Evolutionary conservation across 2,329 filamentous ascomycete species (phyloP).

Genomic region (Chaetothyriales sp.): DNA sequence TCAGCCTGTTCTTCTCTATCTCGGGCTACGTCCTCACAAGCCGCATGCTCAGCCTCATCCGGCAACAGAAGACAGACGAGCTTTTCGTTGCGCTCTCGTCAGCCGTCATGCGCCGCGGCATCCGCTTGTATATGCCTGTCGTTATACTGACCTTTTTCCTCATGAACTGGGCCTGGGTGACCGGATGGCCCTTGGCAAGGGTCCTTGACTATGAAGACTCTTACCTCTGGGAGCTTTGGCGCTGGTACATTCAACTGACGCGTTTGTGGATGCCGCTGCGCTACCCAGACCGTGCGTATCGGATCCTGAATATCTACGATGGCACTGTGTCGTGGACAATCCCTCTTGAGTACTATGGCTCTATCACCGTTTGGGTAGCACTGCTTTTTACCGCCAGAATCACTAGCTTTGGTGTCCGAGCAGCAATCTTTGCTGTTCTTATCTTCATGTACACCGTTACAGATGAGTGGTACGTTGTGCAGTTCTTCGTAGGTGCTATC

Average conservation of each 20-base stretch:
- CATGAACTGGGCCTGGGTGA: neutral
- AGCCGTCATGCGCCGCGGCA: conserved; percentile 4
- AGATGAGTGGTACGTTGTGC: neutral
- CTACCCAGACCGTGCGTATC: conserved; percentile 19
- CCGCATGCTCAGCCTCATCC: neutral
- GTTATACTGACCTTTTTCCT: conserved; percentile 1
- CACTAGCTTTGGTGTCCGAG: neutral
- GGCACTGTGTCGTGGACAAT: conserved; percentile 32
- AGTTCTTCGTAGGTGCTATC: neutral
- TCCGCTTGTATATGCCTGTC: conserved; percentile 3
- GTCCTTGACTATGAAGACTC: neutral
- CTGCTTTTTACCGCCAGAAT: neutral
- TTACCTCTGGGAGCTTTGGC: neutral
- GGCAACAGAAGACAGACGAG: neutral
- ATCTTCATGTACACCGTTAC: neutral
- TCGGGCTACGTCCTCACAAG: conserved; percentile 30
- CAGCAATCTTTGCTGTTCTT: neutral
- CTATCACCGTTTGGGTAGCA: conserved; percentile 13
- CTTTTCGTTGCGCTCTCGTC: conserved; percentile 1
- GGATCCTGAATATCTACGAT: conserved; percentile 24
- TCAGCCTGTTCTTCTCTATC: conserved; percentile 33
- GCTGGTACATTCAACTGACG: neutral
- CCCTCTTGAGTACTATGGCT: conserved; percentile 31
- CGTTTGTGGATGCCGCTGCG: conserved; percentile 3
- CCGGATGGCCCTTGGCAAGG: neutral